Base-by-base conservation (phyloP, 371 early-diverging fungal species). In the Actinomortierella ambigua region DNA sequence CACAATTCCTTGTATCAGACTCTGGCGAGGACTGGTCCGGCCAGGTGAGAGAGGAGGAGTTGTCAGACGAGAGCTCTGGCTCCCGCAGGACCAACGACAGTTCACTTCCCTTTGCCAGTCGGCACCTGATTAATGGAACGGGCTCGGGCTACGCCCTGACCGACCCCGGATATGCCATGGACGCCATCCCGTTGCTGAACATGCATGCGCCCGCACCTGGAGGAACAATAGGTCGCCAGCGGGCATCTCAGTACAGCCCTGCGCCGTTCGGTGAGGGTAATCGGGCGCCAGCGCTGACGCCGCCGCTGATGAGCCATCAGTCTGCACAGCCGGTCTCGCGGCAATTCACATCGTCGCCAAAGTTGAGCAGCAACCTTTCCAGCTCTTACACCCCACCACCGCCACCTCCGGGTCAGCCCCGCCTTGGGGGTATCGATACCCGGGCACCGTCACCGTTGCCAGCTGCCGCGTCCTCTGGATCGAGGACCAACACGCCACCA, bases 151-250 rank as follows among this genome's bases (percentile, higher is more conserved):
- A 71, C 29, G 34, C 53, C 14, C 40, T 71, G 48, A 29, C 63
- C 5, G 71, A 71, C 23, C 71, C 71, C 4, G 65, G 70, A 3
- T 69, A 53, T 50, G 44, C 58, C 22, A 48, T 62, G 55, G 71
- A 71, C 26, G 53, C 71, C 24, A 71, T 71, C 22, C 71, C 71
- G 13, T 42, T 66, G 57, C 26, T 71, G 56, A 71, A 65, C 48
- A 71, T 66, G 73, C 73, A 71, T 48, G 48, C 53, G 2, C 71
- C 71, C 0, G 50, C 71, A 1, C 71, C 71, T 23, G 71, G 71
- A 20, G 71, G 71, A 46, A 70, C 61, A 5, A 71, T 71, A 52
- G 63, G 63, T 54, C 73, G 73, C 14, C 73, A 73, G 29, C 55
- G 73, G 15, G 61, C 59, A 3, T 73, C 73, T 17, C 67, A 66